Conservation (phyloP, 768 basidiomycete genomes). For the Hortiboletus campestris region DNA sequence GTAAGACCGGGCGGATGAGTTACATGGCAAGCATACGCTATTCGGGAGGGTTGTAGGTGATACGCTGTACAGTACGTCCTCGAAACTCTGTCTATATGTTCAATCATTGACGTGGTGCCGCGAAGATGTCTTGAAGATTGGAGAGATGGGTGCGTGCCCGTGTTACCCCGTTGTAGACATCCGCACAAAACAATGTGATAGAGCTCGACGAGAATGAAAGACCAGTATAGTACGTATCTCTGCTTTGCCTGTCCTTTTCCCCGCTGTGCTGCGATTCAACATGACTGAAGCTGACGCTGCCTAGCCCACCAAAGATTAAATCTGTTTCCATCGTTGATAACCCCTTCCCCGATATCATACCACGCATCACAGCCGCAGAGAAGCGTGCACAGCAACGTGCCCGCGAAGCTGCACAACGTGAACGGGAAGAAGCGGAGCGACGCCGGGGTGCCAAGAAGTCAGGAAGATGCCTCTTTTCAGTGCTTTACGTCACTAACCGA, state of each 20-base stretch:
- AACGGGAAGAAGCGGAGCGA: constrained; percentile 72
- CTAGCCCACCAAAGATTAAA: constrained; percentile 89
- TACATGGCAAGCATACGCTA: constrained; percentile 92
- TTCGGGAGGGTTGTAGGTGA: constrained; percentile 91
- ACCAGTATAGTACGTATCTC: constrained; percentile 69
- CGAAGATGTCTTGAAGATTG: constrained; percentile 88
- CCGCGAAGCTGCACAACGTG: constrained; percentile 67
- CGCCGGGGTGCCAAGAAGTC: constrained; percentile 87
- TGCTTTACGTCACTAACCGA: neutral
- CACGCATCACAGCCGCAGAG: constrained; percentile 94
- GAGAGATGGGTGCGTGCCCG: constrained; percentile 68
- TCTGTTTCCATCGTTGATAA: constrained; percentile 84
- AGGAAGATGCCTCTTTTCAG: constrained; percentile 20
- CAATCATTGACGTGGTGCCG: neutral
- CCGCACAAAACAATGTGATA: constrained; percentile 24
- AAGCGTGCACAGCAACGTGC: constrained; percentile 82
- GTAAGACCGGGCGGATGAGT: constrained; percentile 83
- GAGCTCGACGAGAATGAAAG: constrained; percentile 73
- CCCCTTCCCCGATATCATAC: constrained; percentile 93
- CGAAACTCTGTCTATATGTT: neutral
- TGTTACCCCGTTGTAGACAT: neutral
- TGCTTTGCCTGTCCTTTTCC: neutral
- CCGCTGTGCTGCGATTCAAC: neutral
- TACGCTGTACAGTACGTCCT: constrained; percentile 77
- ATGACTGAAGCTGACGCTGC: neutral